Percentiles rank a stretch among this genome's conserved stretches.
Conservation (phyloP, 495 filamentous ascomycete genomes). For the Amphirosellinia nigrospora region DNA sequence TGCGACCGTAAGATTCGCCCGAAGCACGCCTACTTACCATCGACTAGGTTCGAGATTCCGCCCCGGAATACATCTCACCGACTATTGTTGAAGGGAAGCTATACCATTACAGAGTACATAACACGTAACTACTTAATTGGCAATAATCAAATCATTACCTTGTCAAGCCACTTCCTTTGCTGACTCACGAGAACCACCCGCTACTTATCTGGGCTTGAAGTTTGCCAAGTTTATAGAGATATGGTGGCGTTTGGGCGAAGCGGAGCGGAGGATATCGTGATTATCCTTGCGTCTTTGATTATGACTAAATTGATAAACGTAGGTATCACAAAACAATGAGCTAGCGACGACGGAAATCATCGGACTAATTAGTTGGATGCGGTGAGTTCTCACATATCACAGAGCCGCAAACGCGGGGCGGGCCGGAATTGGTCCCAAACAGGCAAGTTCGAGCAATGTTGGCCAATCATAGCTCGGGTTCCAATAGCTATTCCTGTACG, state of each 20-base stretch:
- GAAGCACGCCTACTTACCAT: not conserved
- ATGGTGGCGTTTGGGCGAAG: not conserved
- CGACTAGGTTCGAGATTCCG: not conserved
- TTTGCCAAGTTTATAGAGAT: not conserved
- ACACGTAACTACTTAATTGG: not conserved
- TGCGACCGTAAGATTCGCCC: not conserved
- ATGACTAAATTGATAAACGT: not conserved
- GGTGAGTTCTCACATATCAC: not conserved
- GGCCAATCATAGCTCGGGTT: not conserved
- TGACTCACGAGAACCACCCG: not conserved
- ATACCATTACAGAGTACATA: not conserved
- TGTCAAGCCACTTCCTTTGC: not conserved
- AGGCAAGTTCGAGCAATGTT: not conserved
- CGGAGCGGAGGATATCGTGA: not conserved
- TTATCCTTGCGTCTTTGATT: not conserved
- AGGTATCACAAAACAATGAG: not conserved
- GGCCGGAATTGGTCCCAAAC: not conserved
- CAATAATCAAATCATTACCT: not conserved
- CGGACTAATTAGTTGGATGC: not conserved
- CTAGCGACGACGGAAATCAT: not conserved
- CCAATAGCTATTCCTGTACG: not conserved
- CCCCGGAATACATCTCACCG: not conserved
- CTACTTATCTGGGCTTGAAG: not conserved
- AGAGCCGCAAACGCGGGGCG: constrained; percentile 5
- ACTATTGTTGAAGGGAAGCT: not conserved